Evolutionary conservation across 345 rosid species (phyloP).

Genomic region (Corymbia maculata): DNA sequence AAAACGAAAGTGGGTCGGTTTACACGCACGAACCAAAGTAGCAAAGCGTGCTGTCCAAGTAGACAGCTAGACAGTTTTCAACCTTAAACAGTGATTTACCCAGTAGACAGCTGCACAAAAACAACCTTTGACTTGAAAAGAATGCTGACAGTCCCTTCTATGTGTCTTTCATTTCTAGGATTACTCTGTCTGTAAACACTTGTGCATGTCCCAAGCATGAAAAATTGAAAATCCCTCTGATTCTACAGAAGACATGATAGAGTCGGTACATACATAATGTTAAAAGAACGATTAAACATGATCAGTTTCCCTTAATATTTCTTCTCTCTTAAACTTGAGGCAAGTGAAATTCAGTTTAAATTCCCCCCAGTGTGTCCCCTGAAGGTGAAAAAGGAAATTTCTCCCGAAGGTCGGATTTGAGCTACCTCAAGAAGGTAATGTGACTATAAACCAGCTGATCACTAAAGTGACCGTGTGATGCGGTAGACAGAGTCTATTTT

Average conservation of each 20-base stretch:
- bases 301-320: not conserved
- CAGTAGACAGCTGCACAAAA: not conserved
- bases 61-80: not conserved
- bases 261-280: not conserved
- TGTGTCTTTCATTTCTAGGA: not conserved
- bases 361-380: not conserved
- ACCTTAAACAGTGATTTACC: not conserved
- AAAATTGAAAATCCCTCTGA: not conserved
- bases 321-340: not conserved
- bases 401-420: not conserved
- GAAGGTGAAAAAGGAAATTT: not conserved
- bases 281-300: not conserved
- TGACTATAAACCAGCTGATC: not conserved
- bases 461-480: not conserved
- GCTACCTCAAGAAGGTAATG: not conserved
- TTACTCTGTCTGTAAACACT: not conserved
- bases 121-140: not conserved
- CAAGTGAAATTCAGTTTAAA: not conserved
- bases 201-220: not conserved
- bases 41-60: not conserved
- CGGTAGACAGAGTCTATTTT: not conserved
- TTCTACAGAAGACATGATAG: not conserved
- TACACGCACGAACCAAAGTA: not conserved
- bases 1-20: not conserved
- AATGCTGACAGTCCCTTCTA: not conserved